Conservation (phyloP, 1,284 basidiomycete species). For the Polyporus tsugae region DNA sequence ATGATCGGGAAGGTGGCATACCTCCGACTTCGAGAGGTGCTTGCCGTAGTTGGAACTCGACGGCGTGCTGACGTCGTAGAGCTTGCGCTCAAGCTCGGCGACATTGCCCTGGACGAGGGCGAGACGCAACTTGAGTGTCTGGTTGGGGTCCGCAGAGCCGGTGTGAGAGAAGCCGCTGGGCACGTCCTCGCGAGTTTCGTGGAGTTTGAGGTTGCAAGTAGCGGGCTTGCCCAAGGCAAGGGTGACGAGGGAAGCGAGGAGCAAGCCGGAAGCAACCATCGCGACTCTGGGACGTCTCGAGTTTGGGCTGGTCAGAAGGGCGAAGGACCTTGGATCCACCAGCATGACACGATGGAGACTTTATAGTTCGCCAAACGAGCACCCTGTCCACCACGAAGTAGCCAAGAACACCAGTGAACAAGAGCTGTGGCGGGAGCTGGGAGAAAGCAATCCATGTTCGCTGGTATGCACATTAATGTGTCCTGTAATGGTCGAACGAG, state of each 20-base stretch:
- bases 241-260: conserved; percentile 38
- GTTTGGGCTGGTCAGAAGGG: neutral
- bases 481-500: no score
- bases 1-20: conserved; percentile 20
- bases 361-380: conserved; percentile 7
- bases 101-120: conserved; percentile 46
- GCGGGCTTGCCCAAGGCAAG: conserved; percentile 39
- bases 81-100: conserved; percentile 45
- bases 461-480: no score
- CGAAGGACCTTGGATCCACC: conserved; percentile 1
- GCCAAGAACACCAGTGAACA: no score
- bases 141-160: conserved; percentile 40
- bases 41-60: conserved; percentile 44
- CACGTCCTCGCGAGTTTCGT: conserved; percentile 38
- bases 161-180: conserved; percentile 42
- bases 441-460: no score
- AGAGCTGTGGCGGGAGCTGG: no score
- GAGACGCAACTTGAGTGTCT: conserved; percentile 43
- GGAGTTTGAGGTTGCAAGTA: conserved; percentile 39
- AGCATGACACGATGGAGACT: neutral
- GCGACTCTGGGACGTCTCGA: conserved; percentile 16
- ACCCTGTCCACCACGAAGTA: no score
- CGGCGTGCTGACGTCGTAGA: conserved; percentile 47
- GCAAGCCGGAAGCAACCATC: conserved; percentile 35
- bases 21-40: conserved; percentile 46